Base-by-base conservation (phyloP, 164 flowering plant genomes). In the Nelumbo lutea region DNA sequence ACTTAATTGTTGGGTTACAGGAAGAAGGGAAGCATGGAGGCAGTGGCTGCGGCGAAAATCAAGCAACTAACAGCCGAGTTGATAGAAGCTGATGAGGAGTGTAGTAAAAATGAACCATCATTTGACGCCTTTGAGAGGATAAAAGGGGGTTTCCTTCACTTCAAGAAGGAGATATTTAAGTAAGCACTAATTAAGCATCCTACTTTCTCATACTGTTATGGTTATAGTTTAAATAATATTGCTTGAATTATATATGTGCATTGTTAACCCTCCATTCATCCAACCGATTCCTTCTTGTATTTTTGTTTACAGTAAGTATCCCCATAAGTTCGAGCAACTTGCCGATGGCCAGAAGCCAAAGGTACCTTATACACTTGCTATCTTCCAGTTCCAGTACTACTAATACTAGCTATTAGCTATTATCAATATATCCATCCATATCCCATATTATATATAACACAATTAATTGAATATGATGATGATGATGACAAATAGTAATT, bases 321-420 rank as follows among this genome's bases (percentile, higher is more conserved):
- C 97, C 10, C 83, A 77, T 39, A 69, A 90, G 68, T 86, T 63
- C 58, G 73, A 73, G 11, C 90, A 93, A 69, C 91, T 96, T 14
- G 74, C 97, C 62, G 83, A 88, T 72, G 96, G 97, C 65, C 99
- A 93, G 76, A 79, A 86, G 69, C 99, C 99, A 47, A 87, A 83
- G 97, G 99, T 96, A 80, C 2, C 11, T 2, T 13, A 0, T 27
- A 27, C 27, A 27, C 27, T 27, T 27, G 27, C 27, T 27, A 27
- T 27, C 27, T 27, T n/a, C n/a, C n/a, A n/a, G n/a, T n/a, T n/a
- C n/a, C n/a, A n/a, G n/a, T n/a, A n/a, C n/a, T n/a, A n/a, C n/a
- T n/a, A n/a, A n/a, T n/a, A n/a, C n/a, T n/a, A n/a, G n/a, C n/a
- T n/a, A n/a, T n/a, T 27, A 27, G 27, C 27, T 27, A 27, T 27